These are phyloP conservation scores for Globisporangium spiculum DNA, from an alignment of 352 stramenopile genomes.

Conservation along the genomic window DNA sequence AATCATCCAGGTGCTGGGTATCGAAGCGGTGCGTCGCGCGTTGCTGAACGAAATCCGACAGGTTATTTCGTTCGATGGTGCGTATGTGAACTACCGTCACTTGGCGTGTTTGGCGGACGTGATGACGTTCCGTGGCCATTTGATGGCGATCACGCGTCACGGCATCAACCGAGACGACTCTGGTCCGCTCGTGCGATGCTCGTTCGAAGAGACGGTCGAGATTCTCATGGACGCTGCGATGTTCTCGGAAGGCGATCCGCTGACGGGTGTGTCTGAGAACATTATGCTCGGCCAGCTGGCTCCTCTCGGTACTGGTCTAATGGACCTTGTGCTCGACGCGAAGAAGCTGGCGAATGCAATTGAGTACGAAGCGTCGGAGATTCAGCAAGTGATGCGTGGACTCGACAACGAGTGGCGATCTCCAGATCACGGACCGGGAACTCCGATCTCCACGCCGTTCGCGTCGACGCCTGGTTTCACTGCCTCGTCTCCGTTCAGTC, in stretches of 20 bases:
- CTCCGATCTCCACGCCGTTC: conserved; percentile 84
- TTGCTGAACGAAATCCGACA: conserved; percentile 96
- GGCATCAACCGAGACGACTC: conserved; percentile 99
- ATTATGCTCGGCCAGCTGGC: conserved; percentile 98
- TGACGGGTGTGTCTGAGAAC: conserved; percentile 98
- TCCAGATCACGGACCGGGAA: conserved; percentile 70
- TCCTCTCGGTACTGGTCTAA: conserved; percentile 95
- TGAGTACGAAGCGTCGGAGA: conserved; percentile 94
- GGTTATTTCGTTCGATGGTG: conserved; percentile 99
- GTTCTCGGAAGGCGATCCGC: conserved; percentile 96
- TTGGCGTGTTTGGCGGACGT: conserved; percentile 97
- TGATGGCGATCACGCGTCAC: conserved; percentile 98
- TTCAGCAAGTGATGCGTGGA: conserved; percentile 88
- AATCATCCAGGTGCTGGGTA: conserved; percentile 96
- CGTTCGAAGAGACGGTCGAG: conserved; percentile 99
- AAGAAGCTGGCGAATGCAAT: conserved; percentile 98
- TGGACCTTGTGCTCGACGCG: conserved; percentile 98
- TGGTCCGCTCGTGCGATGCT: conserved; percentile 96
- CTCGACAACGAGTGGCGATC: conserved; percentile 92
- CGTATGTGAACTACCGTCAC: conserved; percentile 99
- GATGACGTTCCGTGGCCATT: conserved; percentile 98
- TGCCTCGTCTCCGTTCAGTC: conserved; percentile 87
- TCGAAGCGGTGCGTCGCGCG: conserved; percentile 87
- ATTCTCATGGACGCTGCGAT: conserved; percentile 99
- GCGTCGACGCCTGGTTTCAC: conserved; percentile 84